These are phyloP conservation scores for Boletus rufocinnamomeus DNA, from an alignment of 768 basidiomycete genomes.

Conservation along the genomic window DNA sequence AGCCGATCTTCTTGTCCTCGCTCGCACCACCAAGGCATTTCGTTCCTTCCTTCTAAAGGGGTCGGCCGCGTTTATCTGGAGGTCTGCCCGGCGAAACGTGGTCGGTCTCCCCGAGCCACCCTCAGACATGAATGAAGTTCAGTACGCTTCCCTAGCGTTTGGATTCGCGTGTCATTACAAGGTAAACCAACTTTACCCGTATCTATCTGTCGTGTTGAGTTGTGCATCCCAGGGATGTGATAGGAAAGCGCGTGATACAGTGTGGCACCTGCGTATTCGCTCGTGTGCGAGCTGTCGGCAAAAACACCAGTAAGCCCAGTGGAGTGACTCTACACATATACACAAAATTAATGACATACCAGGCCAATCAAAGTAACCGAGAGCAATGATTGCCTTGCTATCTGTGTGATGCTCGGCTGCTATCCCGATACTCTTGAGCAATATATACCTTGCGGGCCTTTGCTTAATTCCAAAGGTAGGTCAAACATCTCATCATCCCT, in stretches of 20 bases:
- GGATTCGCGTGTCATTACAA: slow-evolving; percentile 46
- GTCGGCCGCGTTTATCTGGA: slow-evolving; percentile 35
- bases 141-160: slow-evolving; percentile 51
- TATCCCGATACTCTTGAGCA: slow-evolving; percentile 15
- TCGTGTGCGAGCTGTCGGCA: slow-evolving; percentile 31
- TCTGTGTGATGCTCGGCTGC: slow-evolving; percentile 15
- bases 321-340: not conserved
- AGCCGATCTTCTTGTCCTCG: slow-evolving; percentile 46
- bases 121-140: slow-evolving; percentile 48
- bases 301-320: slow-evolving; percentile 26
- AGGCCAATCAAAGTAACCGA: slow-evolving; percentile 25
- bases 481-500: not conserved
- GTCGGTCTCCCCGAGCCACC: slow-evolving; percentile 47
- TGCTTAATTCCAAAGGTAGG: slow-evolving; percentile 28
- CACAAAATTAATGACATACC: not conserved
- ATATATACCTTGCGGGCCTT: slow-evolving; percentile 31
- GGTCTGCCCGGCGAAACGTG: slow-evolving; percentile 38
- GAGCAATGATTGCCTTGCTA: slow-evolving; percentile 1
- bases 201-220: slow-evolving; percentile 1
- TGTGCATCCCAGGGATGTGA: slow-evolving; percentile 24
- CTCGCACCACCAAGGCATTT: slow-evolving; percentile 44
- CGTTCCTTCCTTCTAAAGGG: slow-evolving; percentile 41
- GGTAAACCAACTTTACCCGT: slow-evolving; percentile 10
- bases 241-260: slow-evolving; percentile 27
- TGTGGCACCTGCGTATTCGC: slow-evolving; percentile 38